These are phyloP conservation scores for Endotrypanum monterogeii DNA, from an alignment of 208 protist species.

Conservation along the genomic window DNA sequence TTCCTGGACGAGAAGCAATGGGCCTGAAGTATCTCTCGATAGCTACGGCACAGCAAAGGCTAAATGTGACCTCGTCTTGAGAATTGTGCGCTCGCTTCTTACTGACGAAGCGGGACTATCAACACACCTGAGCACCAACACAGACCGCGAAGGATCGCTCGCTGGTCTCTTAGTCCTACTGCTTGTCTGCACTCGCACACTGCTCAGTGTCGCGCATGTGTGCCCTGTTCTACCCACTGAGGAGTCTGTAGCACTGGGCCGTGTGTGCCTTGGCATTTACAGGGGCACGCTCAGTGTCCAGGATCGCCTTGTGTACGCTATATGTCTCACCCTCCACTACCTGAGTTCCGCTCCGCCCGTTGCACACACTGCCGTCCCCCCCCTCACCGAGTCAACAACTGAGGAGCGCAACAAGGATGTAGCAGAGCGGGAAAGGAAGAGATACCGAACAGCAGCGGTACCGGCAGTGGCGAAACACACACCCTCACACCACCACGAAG, in stretches of 20 bases:
- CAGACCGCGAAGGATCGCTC: slow-evolving; percentile 20
- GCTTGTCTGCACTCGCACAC: slow-evolving; percentile 23
- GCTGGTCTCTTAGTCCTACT: slow-evolving; percentile 43
- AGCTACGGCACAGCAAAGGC: background rate
- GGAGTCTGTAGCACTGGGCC: slow-evolving; percentile 11
- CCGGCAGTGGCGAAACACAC: background rate
- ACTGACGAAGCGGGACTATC: slow-evolving; percentile 5
- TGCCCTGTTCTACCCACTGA: slow-evolving; percentile 1
- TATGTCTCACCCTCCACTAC: slow-evolving; percentile 74
- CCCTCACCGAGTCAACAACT: slow-evolving; percentile 17
- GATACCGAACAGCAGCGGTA: background rate
- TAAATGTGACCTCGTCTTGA: slow-evolving; percentile 7
- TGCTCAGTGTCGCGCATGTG: background rate
- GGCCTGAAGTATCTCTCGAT: background rate
- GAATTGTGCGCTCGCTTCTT: slow-evolving; percentile 6
- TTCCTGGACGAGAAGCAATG: background rate
- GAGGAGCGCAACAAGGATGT: background rate
- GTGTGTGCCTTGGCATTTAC: slow-evolving; percentile 57
- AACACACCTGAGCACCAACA: slow-evolving; percentile 8
- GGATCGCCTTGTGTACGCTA: slow-evolving; percentile 80
- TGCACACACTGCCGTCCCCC: background rate
- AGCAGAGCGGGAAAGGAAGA: background rate
- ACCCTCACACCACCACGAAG: slow-evolving; percentile 12
- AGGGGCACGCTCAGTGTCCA: slow-evolving; percentile 47
- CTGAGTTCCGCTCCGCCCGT: slow-evolving; percentile 16